Percentiles rank a stretch among this genome's conserved stretches.
These are phyloP conservation scores for Penicillium rolfsii DNA, from an alignment of 2,329 filamentous ascomycete species.

Conservation along the genomic window DNA sequence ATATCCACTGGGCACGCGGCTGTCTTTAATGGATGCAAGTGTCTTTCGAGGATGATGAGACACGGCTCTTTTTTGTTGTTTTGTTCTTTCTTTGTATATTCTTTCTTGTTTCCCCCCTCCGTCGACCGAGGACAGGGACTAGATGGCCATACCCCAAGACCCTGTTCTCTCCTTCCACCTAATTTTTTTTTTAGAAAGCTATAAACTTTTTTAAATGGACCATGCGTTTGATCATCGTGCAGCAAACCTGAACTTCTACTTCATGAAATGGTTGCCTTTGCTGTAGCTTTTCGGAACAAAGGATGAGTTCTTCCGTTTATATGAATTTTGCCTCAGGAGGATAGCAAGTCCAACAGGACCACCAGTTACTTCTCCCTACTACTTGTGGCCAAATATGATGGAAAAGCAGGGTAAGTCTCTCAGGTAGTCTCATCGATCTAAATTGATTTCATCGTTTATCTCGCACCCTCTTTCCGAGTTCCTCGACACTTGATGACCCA, in stretches of 20 bases:
- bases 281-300: no score
- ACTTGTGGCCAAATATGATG: no score
- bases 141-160: slow-evolving; percentile 6
- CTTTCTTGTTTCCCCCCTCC: slow-evolving; percentile 2
- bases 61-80: not conserved
- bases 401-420: no score
- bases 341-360: no score
- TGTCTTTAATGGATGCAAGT: slow-evolving; percentile 8
- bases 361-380: no score
- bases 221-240: not conserved
- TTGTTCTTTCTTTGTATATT: slow-evolving; percentile 18
- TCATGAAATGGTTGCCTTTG: not conserved
- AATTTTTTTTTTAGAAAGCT: slow-evolving; percentile 7
- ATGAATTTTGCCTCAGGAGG: no score
- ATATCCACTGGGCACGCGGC: not conserved
- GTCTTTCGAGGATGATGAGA: not conserved
- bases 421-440: no score
- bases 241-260: not conserved
- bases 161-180: not conserved
- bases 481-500: no score
- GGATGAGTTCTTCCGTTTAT: no score
- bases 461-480: no score
- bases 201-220: slow-evolving; percentile 9
- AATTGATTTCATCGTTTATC: no score
- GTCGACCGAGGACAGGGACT: slow-evolving; percentile 9